Percentiles rank a stretch among this genome's conserved stretches.
These are phyloP conservation scores for Mycena sp. DNA, from an alignment of 1,284 basidiomycete species.

Conservation along the genomic window DNA sequence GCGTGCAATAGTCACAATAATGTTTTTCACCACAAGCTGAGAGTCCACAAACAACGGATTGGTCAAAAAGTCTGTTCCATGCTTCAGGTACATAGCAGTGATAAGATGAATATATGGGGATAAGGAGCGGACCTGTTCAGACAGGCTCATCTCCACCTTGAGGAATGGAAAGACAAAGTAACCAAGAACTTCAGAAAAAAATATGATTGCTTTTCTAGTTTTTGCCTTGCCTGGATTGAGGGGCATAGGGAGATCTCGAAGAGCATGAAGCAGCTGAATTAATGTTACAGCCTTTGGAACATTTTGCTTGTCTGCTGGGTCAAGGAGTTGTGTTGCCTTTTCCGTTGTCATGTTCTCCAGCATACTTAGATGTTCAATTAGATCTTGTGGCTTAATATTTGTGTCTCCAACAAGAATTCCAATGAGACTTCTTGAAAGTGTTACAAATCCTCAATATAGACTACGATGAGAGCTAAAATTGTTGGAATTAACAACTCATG, in stretches of 20 bases:
- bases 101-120: conserved; percentile 39
- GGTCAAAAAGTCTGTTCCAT: conserved; percentile 34
- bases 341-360: conserved; percentile 16
- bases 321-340: conserved; percentile 29
- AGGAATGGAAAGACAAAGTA: conserved; percentile 41
- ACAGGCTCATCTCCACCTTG: conserved; percentile 31
- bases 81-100: conserved; percentile 31
- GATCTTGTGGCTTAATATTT: conserved; percentile 16
- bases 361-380: conserved; percentile 14
- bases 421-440: conserved; percentile 25
- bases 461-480: too few relatives aligned
- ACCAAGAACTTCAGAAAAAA: conserved; percentile 31
- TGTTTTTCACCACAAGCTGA: conserved; percentile 42
- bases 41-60: conserved; percentile 38
- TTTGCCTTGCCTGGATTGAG: background rate
- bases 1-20: conserved; percentile 33
- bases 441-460: conserved; percentile 39
- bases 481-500: too few relatives aligned
- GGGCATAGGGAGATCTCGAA: background rate
- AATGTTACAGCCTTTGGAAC: conserved; percentile 41
- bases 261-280: conserved; percentile 29
- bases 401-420: conserved; percentile 30
- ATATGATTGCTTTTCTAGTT: conserved; percentile 3
- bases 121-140: conserved; percentile 36
- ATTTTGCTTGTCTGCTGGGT: conserved; percentile 45